These are phyloP conservation scores for Ogataea populi-albae DNA, from an alignment of 805 yeast species.

Conservation along the genomic window DNA sequence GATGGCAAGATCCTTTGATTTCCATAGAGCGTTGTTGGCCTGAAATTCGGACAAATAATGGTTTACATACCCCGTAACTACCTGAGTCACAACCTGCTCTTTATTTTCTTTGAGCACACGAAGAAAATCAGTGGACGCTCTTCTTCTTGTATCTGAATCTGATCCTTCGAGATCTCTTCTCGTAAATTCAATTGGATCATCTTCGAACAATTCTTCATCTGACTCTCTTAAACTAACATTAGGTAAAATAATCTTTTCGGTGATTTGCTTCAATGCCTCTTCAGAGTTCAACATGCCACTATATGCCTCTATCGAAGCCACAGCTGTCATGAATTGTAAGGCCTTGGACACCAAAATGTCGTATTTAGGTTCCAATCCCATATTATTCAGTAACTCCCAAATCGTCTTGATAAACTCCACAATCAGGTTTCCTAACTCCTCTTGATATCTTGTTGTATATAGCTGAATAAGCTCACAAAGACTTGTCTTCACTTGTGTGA, in stretches of 20 bases:
- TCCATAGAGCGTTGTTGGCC: constrained; percentile 62
- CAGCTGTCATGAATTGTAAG: constrained; percentile 76
- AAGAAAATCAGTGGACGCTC: constrained; percentile 89
- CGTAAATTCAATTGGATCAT: constrained; percentile 91
- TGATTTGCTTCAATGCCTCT: constrained; percentile 66
- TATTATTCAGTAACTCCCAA: constrained; percentile 70
- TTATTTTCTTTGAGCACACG: constrained; percentile 80
- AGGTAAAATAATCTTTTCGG: constrained; percentile 83
- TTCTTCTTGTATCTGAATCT: constrained; percentile 87
- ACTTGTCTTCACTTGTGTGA: constrained; percentile 72
- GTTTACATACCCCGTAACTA: constrained; percentile 70
- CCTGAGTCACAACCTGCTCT: constrained; percentile 68
- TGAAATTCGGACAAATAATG: constrained; percentile 56
- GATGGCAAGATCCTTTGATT: constrained; percentile 79
- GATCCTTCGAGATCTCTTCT: constrained; percentile 94
- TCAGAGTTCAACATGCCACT: constrained; percentile 60
- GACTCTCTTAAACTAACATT: constrained; percentile 80
- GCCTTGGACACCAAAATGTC: constrained; percentile 83
- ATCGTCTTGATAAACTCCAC: constrained; percentile 75
- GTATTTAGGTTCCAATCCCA: constrained; percentile 69
- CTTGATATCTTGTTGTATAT: constrained; percentile 88
- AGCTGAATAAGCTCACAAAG: constrained; percentile 82
- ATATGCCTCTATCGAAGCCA: constrained; percentile 67
- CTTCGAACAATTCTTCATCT: constrained; percentile 93
- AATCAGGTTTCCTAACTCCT: constrained; percentile 78